Base-by-base conservation (phyloP, 768 basidiomycete genomes). In the Russula sp. region DNA sequence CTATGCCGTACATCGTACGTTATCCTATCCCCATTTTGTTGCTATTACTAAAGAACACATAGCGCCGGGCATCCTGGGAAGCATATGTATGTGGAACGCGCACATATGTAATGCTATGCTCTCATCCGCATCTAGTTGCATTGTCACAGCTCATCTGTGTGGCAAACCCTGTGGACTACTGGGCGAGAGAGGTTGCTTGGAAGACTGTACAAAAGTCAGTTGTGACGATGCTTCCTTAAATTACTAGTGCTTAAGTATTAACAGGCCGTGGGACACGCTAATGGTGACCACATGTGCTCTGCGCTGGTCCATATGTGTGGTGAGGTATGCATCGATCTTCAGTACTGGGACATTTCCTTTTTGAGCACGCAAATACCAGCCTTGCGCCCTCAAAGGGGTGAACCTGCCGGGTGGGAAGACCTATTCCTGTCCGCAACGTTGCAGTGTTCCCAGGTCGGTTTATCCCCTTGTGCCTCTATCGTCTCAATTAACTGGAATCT, bases 11-110 rank as follows among this genome's bases (percentile, higher is more conserved):
- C 79, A 66, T 72, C 72, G 83, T 84, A 67, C 51, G 82, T 73
- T 14, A 6, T 5, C 7, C n/a, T 10, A 13, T 46, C 29, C 7
- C 39, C 16, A 20, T 34, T 34, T 10, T n/a, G 29, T 42, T 18
- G 13, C 14, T 4, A 22, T 9, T 3, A 35, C 59, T 51, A 4
- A 38, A 11, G 41, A 3, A 9, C 8, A 0, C 7, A 7, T n/a
- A 85, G 83, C 25, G 83, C 83, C 22, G 84, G 84, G 0, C 84
- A 86, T 59, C 69, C 76, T 35, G 82, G 81, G n/a, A 73, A 72
- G 16, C 84, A 85, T 60, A 76, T 82, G 84, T 84, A 68, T 46
- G n/a, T n/a, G 46, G 34, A n/a, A 4, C 0, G 14, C 7, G 48
- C 18, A 5, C 8, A 2, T 10, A 7, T 6, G 29, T n/a, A 22